phyloP scores from a whole-genome alignment of 2,329 filamentous ascomycete species.

The Microdochium nivale region DNA sequence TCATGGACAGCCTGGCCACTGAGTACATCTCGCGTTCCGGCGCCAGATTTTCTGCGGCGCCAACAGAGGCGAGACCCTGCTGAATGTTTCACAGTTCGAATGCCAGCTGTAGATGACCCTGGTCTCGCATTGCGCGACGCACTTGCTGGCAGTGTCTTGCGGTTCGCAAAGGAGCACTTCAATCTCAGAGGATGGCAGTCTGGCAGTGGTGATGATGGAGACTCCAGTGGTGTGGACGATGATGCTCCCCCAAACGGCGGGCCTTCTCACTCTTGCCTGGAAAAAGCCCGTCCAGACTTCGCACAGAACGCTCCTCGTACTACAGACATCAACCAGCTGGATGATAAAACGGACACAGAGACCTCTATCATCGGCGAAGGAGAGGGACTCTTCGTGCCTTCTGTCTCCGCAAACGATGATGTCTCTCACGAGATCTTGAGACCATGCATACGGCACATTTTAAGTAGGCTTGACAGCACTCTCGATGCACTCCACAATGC shows the following conservation, averaged over 20 bases:
- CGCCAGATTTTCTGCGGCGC: conserved; percentile 39
- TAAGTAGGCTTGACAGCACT: conserved; percentile 60
- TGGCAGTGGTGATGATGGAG: neutral
- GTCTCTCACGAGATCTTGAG: conserved; percentile 54
- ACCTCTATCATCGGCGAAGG: neutral
- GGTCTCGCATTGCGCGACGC: conserved; percentile 62
- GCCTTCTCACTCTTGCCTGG: too few relatives aligned
- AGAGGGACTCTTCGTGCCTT: conserved; percentile 30
- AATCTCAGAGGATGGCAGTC: neutral
- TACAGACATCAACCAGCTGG: too few relatives aligned
- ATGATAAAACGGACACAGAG: too few relatives aligned
- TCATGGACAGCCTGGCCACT: conserved; percentile 85
- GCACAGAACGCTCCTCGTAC: too few relatives aligned
- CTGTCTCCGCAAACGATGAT: conserved; percentile 63
- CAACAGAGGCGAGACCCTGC: conserved; percentile 30
- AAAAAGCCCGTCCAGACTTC: too few relatives aligned
- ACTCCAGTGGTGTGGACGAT: neutral
- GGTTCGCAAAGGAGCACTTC: conserved; percentile 52
- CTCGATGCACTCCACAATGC: conserved; percentile 63
- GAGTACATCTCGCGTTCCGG: conserved; percentile 50
- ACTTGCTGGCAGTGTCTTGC: conserved; percentile 57
- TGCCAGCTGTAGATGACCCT: conserved; percentile 32
- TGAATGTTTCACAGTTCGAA: conserved; percentile 42
- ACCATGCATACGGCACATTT: conserved; percentile 61
- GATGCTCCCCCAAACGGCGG: too few relatives aligned